Conservation (phyloP, 129 eudicot genomes). For the Artemisia argyi region DNA sequence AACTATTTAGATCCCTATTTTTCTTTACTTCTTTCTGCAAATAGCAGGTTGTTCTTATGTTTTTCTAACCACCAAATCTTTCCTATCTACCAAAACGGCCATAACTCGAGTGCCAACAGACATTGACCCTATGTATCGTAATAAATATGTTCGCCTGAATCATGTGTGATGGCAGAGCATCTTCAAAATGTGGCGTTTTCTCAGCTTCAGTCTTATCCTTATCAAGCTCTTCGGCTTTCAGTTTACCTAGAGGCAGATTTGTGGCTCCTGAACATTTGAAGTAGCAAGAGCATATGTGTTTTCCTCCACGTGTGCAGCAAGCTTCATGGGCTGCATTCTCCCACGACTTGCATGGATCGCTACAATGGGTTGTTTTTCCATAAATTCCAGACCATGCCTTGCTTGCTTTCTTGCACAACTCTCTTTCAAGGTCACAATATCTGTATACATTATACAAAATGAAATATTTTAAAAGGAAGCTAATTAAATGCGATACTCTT, state of each 20-base stretch:
- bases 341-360: slow-evolving; percentile 35
- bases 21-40: too few species aligned
- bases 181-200: background rate
- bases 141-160: too few species aligned
- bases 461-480: slow-evolving; percentile 7
- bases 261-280: slow-evolving; percentile 5
- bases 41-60: too few species aligned
- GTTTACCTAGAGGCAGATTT: background rate
- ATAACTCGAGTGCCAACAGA: too few species aligned
- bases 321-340: slow-evolving; percentile 38
- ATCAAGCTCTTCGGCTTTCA: background rate
- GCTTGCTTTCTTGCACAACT: slow-evolving; percentile 33
- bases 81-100: too few species aligned
- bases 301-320: slow-evolving; percentile 15
- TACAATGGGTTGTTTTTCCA: slow-evolving; percentile 30
- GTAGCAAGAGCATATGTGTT: slow-evolving; percentile 1
- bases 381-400: slow-evolving; percentile 38
- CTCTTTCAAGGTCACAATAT: slow-evolving; percentile 10
- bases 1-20: too few species aligned
- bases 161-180: background rate
- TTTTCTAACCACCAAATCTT: too few species aligned
- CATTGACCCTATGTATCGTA: too few species aligned
- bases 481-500: too few species aligned
- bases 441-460: background rate
- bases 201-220: background rate